Percentiles rank a stretch among this genome's conserved stretches.
phyloP scores from a whole-genome alignment of 192 early-diverging fungal species.

The Coemansia sp. region DNA sequence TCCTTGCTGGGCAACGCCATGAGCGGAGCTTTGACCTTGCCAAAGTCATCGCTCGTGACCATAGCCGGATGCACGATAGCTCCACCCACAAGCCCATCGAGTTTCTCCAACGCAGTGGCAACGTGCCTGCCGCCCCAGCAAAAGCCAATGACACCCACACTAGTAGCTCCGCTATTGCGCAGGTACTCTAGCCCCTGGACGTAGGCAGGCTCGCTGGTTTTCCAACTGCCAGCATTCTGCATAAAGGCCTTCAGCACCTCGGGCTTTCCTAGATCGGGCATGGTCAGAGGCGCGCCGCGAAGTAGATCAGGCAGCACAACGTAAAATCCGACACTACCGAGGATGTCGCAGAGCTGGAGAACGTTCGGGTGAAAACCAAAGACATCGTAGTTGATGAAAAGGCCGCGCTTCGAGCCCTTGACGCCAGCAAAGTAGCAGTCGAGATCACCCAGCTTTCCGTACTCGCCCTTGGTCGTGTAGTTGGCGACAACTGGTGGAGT shows the following conservation, averaged over 20 bases:
- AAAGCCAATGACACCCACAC: slow-evolving; percentile 61
- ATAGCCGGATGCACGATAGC: slow-evolving; percentile 69
- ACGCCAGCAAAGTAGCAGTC: slow-evolving; percentile 47
- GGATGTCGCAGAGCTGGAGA: slow-evolving; percentile 63
- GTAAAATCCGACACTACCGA: slow-evolving; percentile 55
- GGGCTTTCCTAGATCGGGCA: slow-evolving; percentile 43
- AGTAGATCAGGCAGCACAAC: slow-evolving; percentile 71
- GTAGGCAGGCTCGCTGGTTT: slow-evolving; percentile 13
- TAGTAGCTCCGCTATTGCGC: slow-evolving; percentile 49
- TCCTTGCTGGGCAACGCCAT: slow-evolving; percentile 64
- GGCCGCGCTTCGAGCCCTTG: slow-evolving; percentile 56
- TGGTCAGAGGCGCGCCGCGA: slow-evolving; percentile 43
- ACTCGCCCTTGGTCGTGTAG: slow-evolving; percentile 50
- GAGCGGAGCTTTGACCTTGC: slow-evolving; percentile 59
- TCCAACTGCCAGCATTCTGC: slow-evolving; percentile 31
- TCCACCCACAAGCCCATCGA: slow-evolving; percentile 52
- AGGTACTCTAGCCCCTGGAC: slow-evolving; percentile 11
- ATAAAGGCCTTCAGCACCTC: slow-evolving; percentile 44
- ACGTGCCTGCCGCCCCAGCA: slow-evolving; percentile 72
- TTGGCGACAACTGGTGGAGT: slow-evolving; percentile 51
- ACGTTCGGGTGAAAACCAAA: slow-evolving; percentile 64
- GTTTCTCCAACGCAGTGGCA: slow-evolving; percentile 48
- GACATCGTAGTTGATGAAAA: slow-evolving; percentile 70
- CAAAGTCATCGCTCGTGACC: slow-evolving; percentile 51
- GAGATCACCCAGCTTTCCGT: slow-evolving; percentile 25